Conservation (phyloP, 1,284 basidiomycete genomes). For the Fomes fomentarius region DNA sequence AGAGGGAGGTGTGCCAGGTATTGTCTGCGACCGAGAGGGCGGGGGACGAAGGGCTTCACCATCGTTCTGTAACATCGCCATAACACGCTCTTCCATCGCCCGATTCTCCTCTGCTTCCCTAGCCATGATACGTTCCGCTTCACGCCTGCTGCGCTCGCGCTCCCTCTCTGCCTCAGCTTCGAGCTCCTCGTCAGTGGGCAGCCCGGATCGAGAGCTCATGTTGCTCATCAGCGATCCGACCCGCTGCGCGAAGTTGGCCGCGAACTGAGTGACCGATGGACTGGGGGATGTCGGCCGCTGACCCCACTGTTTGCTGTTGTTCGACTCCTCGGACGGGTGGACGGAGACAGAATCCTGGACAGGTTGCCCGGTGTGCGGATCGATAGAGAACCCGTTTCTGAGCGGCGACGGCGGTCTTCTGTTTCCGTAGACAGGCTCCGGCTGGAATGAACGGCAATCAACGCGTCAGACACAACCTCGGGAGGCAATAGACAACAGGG, state of each 20-base stretch:
- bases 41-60: slow-evolving; percentile 47
- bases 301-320: slow-evolving; percentile 43
- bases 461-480: slow-evolving; percentile 20
- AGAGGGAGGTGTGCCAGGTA: slow-evolving; percentile 54
- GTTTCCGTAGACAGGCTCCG: slow-evolving; percentile 39
- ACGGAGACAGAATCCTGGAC: slow-evolving; percentile 53
- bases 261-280: slow-evolving; percentile 71
- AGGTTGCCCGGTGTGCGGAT: slow-evolving; percentile 58
- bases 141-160: slow-evolving; percentile 69
- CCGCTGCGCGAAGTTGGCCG: slow-evolving; percentile 69
- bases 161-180: slow-evolving; percentile 78
- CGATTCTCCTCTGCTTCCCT: slow-evolving; percentile 70
- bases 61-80: slow-evolving; percentile 63
- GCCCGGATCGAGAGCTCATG: slow-evolving; percentile 46
- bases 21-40: slow-evolving; percentile 55
- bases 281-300: slow-evolving; percentile 61
- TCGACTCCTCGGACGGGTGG: slow-evolving; percentile 47
- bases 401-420: slow-evolving; percentile 68
- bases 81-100: slow-evolving; percentile 70
- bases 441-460: slow-evolving; percentile 30
- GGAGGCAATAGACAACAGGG: slow-evolving; percentile 1
- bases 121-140: slow-evolving; percentile 75
- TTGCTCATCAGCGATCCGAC: slow-evolving; percentile 64
- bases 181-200: slow-evolving; percentile 74
- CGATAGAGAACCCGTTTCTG: slow-evolving; percentile 57